These are phyloP conservation scores for Chalciporus sphaerocephalus DNA, from an alignment of 768 basidiomycete species.

Conservation along the genomic window DNA sequence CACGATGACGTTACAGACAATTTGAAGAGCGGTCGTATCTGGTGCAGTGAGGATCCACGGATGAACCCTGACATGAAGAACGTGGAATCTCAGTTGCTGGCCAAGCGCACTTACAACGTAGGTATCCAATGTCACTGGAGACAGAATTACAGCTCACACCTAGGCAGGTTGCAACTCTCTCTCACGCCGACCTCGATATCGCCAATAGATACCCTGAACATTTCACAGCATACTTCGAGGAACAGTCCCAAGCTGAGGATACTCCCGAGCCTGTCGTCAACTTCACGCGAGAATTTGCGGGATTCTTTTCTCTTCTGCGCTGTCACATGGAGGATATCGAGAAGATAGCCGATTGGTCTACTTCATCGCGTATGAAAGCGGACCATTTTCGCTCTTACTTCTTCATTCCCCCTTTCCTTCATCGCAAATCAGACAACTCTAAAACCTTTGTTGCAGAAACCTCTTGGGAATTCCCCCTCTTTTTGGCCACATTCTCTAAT, in stretches of 20 bases:
- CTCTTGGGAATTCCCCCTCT: not conserved
- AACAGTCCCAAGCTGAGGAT: too few species aligned
- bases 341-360: not conserved
- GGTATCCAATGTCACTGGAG: not conserved
- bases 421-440: not conserved
- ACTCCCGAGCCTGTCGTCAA: too few species aligned
- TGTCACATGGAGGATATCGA: not conserved
- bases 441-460: not conserved
- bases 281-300: not conserved
- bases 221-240: too few species aligned
- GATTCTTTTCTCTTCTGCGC: not conserved
- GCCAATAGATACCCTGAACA: too few species aligned
- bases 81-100: not conserved
- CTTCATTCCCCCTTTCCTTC: constrained; percentile 2
- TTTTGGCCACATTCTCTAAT: not conserved
- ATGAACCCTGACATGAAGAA: not conserved
- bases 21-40: not conserved
- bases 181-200: too few species aligned
- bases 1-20: not conserved
- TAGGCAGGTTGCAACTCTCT: too few species aligned
- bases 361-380: constrained; percentile 2
- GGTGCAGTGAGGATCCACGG: not conserved
- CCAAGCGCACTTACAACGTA: not conserved
- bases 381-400: not conserved
- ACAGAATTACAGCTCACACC: not conserved